Percentiles rank a stretch among this genome's conserved stretches.
These are phyloP conservation scores for Serendipita sp. DNA, from an alignment of 768 basidiomycete species.

Conservation along the genomic window DNA sequence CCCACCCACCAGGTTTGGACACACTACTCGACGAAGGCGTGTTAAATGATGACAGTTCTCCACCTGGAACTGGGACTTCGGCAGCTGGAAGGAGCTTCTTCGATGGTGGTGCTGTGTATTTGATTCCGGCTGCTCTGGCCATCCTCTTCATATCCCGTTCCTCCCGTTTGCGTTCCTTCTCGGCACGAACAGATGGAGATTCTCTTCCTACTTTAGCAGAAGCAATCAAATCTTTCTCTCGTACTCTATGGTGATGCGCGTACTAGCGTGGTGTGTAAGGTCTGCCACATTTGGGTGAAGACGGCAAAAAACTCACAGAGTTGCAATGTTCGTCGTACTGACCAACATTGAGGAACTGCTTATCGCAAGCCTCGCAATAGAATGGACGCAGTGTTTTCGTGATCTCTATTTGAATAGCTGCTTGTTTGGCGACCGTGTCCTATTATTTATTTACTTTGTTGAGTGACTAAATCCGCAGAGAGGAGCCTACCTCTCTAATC, in stretches of 20 bases:
- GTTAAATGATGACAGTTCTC: no score
- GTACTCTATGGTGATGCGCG: slow-evolving; percentile 72
- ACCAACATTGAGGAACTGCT: slow-evolving; percentile 72
- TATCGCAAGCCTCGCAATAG: slow-evolving; percentile 71
- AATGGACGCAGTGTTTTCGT: slow-evolving; percentile 52
- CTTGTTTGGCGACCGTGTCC: slow-evolving; percentile 49
- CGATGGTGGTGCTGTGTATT: slow-evolving; percentile 22
- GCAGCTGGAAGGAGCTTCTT: no score
- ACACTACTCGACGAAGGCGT: no score
- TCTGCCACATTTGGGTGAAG: slow-evolving; percentile 5
- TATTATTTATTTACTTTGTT: slow-evolving; percentile 16
- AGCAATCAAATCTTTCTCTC: slow-evolving; percentile 68
- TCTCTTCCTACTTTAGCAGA: slow-evolving; percentile 38
- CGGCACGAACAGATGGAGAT: slow-evolving; percentile 52
- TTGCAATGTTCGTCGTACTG: slow-evolving; percentile 86
- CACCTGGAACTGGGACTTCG: no score
- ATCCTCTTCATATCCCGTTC: slow-evolving; percentile 75
- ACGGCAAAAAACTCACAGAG: slow-evolving; percentile 23
- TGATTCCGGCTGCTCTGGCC: slow-evolving; percentile 67
- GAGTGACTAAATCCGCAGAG: neutral
- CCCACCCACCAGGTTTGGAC: neutral
- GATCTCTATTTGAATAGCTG: slow-evolving; percentile 52
- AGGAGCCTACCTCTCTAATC: slow-evolving; percentile 44
- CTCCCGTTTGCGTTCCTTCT: slow-evolving; percentile 74
- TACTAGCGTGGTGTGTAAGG: slow-evolving; percentile 24